phyloP scores from a whole-genome alignment of 495 filamentous ascomycete genomes.

The Tuber microsphaerosporum region DNA sequence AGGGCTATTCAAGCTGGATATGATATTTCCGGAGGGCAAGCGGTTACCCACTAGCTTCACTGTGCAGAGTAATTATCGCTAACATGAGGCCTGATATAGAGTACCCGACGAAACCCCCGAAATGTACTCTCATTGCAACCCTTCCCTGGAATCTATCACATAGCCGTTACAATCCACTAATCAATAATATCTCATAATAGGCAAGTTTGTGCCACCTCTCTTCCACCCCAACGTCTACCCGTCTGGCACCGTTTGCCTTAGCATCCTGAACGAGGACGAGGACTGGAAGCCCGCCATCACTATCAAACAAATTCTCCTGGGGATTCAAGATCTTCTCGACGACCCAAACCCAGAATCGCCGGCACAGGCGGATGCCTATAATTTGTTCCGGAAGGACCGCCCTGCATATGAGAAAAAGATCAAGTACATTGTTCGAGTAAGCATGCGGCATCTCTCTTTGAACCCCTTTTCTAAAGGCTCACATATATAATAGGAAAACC shows the following conservation, averaged over 20 bases:
- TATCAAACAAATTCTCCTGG: constrained; percentile 91
- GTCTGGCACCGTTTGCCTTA: constrained; percentile 93
- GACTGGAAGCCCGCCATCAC: constrained; percentile 98
- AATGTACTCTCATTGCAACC: constrained; percentile 58
- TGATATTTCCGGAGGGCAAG: constrained; percentile 91
- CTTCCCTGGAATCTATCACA: not conserved
- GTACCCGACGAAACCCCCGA: constrained; percentile 97
- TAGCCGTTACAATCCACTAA: not conserved
- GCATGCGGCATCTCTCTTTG: not conserved
- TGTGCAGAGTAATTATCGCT: constrained; percentile 9
- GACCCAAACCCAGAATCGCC: constrained; percentile 96
- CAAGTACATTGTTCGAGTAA: constrained; percentile 60
- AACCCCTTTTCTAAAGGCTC: not conserved
- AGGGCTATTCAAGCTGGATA: constrained; percentile 84
- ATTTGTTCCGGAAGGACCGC: constrained; percentile 87
- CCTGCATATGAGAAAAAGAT: constrained; percentile 81
- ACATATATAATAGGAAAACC: constrained; percentile 30
- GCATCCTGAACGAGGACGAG: constrained; percentile 97
- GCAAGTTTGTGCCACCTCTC: constrained; percentile 92
- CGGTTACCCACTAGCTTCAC: constrained; percentile 15
- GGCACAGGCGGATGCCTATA: constrained; percentile 95
- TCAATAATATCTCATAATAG: constrained; percentile 46
- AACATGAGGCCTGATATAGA: constrained; percentile 51
- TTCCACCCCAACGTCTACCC: constrained; percentile 99
- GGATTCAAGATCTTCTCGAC: constrained; percentile 89